Percentiles rank a stretch among this genome's conserved stretches.
Conservation (phyloP, 208 protist species). For the Acanthamoeba triangularis region DNA sequence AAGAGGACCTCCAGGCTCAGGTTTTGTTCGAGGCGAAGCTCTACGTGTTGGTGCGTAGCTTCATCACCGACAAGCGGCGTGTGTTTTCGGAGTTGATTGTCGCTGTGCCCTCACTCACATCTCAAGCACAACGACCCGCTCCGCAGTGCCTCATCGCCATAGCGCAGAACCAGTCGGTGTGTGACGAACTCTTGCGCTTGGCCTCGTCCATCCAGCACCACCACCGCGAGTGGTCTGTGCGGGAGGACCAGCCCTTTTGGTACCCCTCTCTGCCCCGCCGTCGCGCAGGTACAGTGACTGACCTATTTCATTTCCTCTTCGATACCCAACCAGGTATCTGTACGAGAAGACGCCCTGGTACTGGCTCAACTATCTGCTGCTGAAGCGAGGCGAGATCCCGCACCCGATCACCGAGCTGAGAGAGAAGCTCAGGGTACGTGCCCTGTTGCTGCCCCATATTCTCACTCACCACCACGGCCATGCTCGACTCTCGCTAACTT, state of each 20-base stretch:
- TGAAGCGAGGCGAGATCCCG: background rate
- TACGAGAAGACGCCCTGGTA: conserved; percentile 68
- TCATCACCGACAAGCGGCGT: too few relatives aligned
- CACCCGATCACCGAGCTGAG: background rate
- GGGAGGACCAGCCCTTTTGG: conserved; percentile 52
- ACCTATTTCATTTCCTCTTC: background rate
- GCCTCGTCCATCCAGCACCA: conserved; percentile 22
- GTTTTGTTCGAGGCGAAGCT: conserved; percentile 9
- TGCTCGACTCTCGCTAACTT: too few relatives aligned
- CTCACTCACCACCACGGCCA: too few relatives aligned
- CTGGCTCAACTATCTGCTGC: conserved; percentile 48
- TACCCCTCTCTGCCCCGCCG: too few relatives aligned
- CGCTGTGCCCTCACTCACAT: background rate
- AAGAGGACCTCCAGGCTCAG: background rate
- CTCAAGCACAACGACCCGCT: background rate
- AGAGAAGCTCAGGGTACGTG: background rate
- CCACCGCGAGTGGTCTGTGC: background rate
- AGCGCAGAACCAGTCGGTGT: conserved; percentile 43
- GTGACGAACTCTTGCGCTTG: conserved; percentile 24
- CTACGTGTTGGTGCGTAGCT: conserved; percentile 2
- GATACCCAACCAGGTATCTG: conserved; percentile 1
- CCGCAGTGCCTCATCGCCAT: conserved; percentile 31
- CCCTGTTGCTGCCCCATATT: background rate
- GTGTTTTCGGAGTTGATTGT: too few relatives aligned
- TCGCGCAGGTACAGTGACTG: too few relatives aligned